These are phyloP conservation scores for Crotalaria pallida DNA, from an alignment of 306 rosid genomes.

Conservation along the genomic window DNA sequence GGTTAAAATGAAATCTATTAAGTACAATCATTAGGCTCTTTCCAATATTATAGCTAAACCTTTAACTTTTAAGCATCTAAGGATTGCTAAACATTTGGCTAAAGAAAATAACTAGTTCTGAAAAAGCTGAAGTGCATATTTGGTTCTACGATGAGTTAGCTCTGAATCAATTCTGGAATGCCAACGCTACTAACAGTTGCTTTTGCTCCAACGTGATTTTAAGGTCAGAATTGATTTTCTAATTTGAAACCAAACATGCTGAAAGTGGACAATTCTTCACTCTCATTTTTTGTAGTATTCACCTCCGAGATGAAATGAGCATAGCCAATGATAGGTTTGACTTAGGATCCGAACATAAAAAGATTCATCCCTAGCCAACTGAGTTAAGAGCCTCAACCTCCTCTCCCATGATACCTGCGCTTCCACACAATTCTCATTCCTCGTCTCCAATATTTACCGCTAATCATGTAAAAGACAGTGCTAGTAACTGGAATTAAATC, in stretches of 20 bases:
- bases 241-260: no score
- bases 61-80: background rate
- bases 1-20: background rate
- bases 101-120: background rate
- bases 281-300: background rate
- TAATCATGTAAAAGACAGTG: slow-evolving; percentile 15
- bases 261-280: slow-evolving; percentile 10
- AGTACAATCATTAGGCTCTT: slow-evolving; percentile 15
- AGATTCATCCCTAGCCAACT: slow-evolving; percentile 18
- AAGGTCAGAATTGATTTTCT: no score
- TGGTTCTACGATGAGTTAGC: no score
- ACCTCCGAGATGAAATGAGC: background rate
- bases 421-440: slow-evolving; percentile 2
- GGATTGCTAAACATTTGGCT: background rate
- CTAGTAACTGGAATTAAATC: slow-evolving; percentile 15
- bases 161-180: no score
- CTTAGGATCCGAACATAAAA: background rate
- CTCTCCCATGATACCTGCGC: background rate
- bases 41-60: background rate
- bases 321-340: slow-evolving; percentile 13
- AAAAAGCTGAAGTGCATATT: slow-evolving; percentile 16
- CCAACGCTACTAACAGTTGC: no score
- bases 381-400: background rate
- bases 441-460: slow-evolving; percentile 15
- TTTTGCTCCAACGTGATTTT: no score